Evolutionary conservation across 116 monocot species (phyloP).

Genomic region (Zostera marina): DNA sequence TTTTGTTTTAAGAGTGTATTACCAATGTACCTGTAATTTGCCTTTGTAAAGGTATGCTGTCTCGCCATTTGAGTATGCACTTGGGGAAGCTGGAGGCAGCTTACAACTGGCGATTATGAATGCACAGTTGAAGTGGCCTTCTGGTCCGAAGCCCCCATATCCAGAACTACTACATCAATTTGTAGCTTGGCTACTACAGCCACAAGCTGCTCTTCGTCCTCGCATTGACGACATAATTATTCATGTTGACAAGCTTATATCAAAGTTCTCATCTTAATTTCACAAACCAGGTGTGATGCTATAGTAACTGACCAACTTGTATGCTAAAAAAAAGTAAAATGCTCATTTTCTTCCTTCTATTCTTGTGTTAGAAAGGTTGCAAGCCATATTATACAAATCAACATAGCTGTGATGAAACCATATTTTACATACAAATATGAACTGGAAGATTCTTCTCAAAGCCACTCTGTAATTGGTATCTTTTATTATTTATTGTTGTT

Average conservation of each 20-base stretch:
- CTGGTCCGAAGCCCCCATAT: conserved; percentile 39
- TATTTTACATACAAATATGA: too few relatives aligned
- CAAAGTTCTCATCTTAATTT: conserved; percentile 28
- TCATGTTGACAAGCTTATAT: conserved; percentile 57
- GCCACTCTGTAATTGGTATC: too few relatives aligned
- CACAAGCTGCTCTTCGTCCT: conserved; percentile 45
- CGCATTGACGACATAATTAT: conserved; percentile 49
- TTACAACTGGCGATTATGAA: conserved; percentile 43
- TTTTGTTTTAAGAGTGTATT: background rate
- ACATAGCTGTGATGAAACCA: too few relatives aligned
- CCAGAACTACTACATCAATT: conserved; percentile 52
- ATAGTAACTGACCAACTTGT: background rate
- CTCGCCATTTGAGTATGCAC: conserved; percentile 59
- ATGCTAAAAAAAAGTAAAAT: background rate
- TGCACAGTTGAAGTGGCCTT: conserved; percentile 50
- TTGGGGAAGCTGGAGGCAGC: conserved; percentile 65
- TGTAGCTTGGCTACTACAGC: conserved; percentile 54
- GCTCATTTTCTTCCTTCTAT: background rate
- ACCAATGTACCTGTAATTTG: background rate
- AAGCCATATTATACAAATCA: background rate
- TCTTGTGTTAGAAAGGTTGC: background rate
- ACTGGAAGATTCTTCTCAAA: too few relatives aligned
- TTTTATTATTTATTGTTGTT: too few relatives aligned
- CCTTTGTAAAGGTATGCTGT: conserved; percentile 33
- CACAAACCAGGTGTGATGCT: background rate